Base-by-base conservation (phyloP, 495 filamentous ascomycete genomes). In the Cetradonia linearis region DNA sequence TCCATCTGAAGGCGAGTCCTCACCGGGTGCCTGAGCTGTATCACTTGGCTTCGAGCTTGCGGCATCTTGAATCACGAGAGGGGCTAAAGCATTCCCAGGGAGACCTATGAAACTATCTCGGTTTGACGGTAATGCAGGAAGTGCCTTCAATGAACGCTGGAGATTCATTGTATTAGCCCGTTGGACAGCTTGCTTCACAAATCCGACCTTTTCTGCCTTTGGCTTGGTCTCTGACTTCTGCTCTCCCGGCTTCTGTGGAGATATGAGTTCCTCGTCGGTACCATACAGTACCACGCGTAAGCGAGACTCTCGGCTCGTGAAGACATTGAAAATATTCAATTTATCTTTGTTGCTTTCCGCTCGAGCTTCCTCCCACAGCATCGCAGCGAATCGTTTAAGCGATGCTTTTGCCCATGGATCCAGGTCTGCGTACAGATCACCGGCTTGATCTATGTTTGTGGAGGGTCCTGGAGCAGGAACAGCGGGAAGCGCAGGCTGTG, bases 371-470 rank as follows among this genome's bases (percentile, higher is more conserved):
- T 81, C 79, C 30, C 74, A 76, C 27, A 81, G 63, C 76, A 80
- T 80, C 10, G 76, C 72, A 20, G 78, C 70, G 63, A 75, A 81
- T 27, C 78, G 76, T 31, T 73, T 71, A 37, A 81, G 61, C 48
- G 78, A 81, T 11, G 78, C 78, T 63, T 74, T 77, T 30, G 69
- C 78, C 78, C 77, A 80, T 2, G 77, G 74, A 44, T 80, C 77
- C 13, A 81, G 67, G 64, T 79, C 76, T 36, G 74, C 75, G 55
- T 77, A 77, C 10, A 73, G 76, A 64, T 76, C 77, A 42, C 68
- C 36, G 8, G 53, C 34, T 23, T 55, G 60, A 16, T 56, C 44
- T 14, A 9, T 27, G 23, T 62, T 61, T 18, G 57, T 40, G 20
- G 42, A 38, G 13, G 38, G 11, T 50, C 18, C 11, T 10, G 16